phyloP scores from a whole-genome alignment of 257 asterid genomes.

The Anisodus acutangulus region DNA sequence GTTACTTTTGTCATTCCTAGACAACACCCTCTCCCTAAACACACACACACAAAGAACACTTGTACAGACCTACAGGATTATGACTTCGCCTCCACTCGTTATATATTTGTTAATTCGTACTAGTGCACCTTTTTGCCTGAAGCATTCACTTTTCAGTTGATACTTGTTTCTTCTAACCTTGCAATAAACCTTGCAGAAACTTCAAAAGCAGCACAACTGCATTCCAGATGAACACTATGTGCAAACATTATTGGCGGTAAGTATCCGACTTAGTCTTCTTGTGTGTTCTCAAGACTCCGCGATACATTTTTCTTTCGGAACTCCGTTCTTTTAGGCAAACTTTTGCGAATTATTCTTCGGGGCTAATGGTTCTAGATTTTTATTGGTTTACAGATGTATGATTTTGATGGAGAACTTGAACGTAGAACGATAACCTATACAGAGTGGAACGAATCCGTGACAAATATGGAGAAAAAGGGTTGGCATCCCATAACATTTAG shows the following conservation, averaged over 20 bases:
- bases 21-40: no score
- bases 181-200: conserved; percentile 66
- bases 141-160: not conserved
- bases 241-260: conserved; percentile 84
- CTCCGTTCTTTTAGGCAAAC: not conserved
- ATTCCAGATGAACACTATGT: conserved; percentile 99
- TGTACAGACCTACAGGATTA: not conserved
- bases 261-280: conserved; percentile 31
- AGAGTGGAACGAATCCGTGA: conserved; percentile 68
- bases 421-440: conserved; percentile 91
- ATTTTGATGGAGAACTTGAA: conserved; percentile 82
- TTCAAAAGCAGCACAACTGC: conserved; percentile 93
- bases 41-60: not conserved
- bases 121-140: not conserved
- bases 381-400: conserved; percentile 57
- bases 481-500: conserved; percentile 91
- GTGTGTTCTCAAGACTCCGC: not conserved
- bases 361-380: not conserved
- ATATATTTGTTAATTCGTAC: not conserved
- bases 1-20: not conserved
- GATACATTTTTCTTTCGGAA: not conserved
- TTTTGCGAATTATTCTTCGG: conserved; percentile 17
- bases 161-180: conserved; percentile 31
- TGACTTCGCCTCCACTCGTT: not conserved
- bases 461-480: conserved; percentile 58